Evolutionary conservation across 169 alveolate genomes (phyloP), one percentile per base, ranked within the genome.

Genomic region (Babesia bovis): DNA sequence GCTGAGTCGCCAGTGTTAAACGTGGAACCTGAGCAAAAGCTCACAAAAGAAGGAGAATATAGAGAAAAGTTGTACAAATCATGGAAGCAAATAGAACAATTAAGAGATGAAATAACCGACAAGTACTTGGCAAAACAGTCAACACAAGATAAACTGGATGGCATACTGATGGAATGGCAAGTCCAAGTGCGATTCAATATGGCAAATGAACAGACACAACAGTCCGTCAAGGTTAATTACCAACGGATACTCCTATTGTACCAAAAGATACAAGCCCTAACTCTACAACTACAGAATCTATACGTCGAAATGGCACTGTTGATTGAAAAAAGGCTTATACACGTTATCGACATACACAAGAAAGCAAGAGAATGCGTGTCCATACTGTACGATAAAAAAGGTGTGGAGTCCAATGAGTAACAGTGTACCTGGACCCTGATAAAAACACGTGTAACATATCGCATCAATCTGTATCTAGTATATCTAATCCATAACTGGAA

Each of bases 101-200:
- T 81, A 32, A 40, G 84, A 7, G 55, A 47, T 41, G 67, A 81
- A 26, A 72, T 81, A 0, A 56, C 59, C 1, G 72, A 71, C 66
- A 81, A 81, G 79, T 58, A 81, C 84, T 84, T 50, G 26, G 88
- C 88, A 15, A 66, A 69, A 33, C 57, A 57, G 72, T 40, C 35
- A 19, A 81, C 58, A 6, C 65, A 81, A 42, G 84, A 49, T 15
- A 81, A 81, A 47, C 49, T 81, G 10, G 35, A 52, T 10, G 76
- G 60, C 1, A 79, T 61, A 42, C 61, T 81, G 44, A 36, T 25
- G 32, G 83, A 81, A 44, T 30, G 58, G 9, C 30, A 73, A 36
- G 32, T 32, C 28, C 87, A 81, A 57, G 25, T 79, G 12, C 40
- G 59, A 28, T 73, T 49, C 49, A 66, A 25, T 19, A 81, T 69